Conservation (phyloP, 2,329 filamentous ascomycete genomes). For the Dactylella cylindrospora region DNA sequence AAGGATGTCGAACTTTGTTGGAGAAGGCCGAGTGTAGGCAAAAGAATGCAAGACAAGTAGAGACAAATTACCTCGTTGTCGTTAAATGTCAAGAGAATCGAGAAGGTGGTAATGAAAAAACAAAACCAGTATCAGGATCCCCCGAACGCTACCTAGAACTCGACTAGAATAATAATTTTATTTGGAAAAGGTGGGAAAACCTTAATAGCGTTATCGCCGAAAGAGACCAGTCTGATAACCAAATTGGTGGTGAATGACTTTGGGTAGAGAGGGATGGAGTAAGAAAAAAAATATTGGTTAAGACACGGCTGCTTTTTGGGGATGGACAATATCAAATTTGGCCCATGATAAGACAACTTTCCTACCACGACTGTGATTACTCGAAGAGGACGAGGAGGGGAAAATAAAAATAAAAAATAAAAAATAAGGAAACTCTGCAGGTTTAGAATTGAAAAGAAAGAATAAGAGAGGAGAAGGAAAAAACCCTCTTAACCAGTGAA, state of each 20-base stretch:
- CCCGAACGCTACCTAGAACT: constrained; percentile 38
- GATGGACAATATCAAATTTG: constrained; percentile 17
- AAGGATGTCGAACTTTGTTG: constrained; percentile 28
- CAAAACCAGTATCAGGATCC: too few relatives aligned
- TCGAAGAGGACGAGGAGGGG: constrained; percentile 14
- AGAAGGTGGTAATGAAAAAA: constrained; percentile 46
- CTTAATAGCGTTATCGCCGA: constrained; percentile 14
- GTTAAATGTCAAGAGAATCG: constrained; percentile 45
- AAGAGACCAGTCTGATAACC: constrained; percentile 31
- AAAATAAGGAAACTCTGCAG: constrained; percentile 1
- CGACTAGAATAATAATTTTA: too few relatives aligned
- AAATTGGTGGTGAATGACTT: constrained; percentile 20
- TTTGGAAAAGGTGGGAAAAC: constrained; percentile 22
- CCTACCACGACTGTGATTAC: constrained; percentile 31
- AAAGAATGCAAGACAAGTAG: constrained; percentile 35
- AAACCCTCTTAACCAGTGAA: too few relatives aligned
- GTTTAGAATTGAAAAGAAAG: neutral
- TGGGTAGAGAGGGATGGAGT: too few relatives aligned
- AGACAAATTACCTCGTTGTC: constrained; percentile 42
- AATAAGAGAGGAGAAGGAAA: constrained; percentile 1
- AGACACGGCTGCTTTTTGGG: constrained; percentile 41
- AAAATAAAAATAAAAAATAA: too few relatives aligned
- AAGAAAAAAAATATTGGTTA: too few relatives aligned
- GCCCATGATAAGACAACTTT: constrained; percentile 37
- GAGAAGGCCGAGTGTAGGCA: constrained; percentile 34